These are phyloP conservation scores for Blepharisma stoltei DNA, from an alignment of 73 alveolate genomes.

Conservation along the genomic window DNA sequence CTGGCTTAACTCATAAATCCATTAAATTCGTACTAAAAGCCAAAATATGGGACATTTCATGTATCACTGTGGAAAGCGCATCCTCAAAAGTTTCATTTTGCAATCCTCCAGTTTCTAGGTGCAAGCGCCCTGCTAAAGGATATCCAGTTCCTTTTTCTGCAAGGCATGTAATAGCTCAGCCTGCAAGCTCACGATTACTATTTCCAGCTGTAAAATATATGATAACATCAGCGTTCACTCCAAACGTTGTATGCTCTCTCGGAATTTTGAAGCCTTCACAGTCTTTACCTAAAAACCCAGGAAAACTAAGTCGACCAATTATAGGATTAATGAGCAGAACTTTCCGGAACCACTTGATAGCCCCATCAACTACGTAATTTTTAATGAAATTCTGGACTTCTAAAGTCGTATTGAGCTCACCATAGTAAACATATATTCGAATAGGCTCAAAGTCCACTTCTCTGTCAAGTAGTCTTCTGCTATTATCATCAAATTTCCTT, in stretches of 20 bases:
- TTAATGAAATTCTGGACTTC: background rate
- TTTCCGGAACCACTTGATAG: background rate
- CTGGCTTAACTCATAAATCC: background rate
- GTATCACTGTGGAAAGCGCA: background rate
- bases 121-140: slow-evolving; percentile 1
- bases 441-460: no score
- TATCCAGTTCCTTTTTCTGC: background rate
- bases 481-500: no score
- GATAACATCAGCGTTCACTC: background rate
- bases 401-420: no score
- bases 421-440: no score
- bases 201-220: background rate
- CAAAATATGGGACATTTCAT: slow-evolving; percentile 12
- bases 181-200: background rate
- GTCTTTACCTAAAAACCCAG: background rate
- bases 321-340: background rate
- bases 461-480: no score
- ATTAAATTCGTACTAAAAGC: background rate
- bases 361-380: slow-evolving; percentile 10
- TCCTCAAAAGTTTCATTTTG: background rate
- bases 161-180: background rate
- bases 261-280: background rate
- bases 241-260: background rate
- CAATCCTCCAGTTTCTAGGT: background rate
- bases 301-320: background rate